Evolutionary conservation across 306 rosid species (phyloP).

Genomic region (Corylus americana): DNA sequence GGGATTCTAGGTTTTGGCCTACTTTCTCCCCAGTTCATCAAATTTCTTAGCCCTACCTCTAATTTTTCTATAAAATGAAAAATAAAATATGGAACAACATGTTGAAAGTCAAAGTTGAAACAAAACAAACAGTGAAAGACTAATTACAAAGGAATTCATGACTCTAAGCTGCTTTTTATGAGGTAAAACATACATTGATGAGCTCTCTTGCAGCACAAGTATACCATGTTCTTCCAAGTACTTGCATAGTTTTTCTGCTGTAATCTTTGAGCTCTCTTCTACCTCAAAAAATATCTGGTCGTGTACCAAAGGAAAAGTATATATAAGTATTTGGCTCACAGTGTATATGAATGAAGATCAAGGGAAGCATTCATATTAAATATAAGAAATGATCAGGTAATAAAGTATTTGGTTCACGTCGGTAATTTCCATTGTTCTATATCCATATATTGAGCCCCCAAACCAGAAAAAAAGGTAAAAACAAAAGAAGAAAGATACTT

Average conservation of each 20-base stretch:
- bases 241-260: conserved; percentile 35
- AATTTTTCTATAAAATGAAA: background rate
- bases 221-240: conserved; percentile 40
- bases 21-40: background rate
- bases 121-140: background rate
- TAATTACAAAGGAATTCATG: background rate
- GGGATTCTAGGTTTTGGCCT: background rate
- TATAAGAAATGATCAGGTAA: no score
- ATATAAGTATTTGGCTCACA: background rate
- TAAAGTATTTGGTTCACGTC: no score
- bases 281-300: conserved; percentile 42
- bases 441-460: no score
- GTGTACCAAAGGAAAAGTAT: background rate
- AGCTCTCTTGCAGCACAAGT: conserved; percentile 36
- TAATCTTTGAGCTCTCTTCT: conserved; percentile 34
- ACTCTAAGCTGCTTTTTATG: background rate
- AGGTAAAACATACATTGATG: conserved; percentile 38
- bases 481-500: no score
- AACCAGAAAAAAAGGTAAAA: no score
- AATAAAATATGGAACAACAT: background rate
- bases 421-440: no score
- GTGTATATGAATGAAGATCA: background rate
- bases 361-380: background rate
- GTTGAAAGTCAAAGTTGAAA: background rate
- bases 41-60: background rate